Percentiles rank a stretch among this genome's conserved stretches.
phyloP scores from a whole-genome alignment of 768 basidiomycete species.

The Podaxis sp. region DNA sequence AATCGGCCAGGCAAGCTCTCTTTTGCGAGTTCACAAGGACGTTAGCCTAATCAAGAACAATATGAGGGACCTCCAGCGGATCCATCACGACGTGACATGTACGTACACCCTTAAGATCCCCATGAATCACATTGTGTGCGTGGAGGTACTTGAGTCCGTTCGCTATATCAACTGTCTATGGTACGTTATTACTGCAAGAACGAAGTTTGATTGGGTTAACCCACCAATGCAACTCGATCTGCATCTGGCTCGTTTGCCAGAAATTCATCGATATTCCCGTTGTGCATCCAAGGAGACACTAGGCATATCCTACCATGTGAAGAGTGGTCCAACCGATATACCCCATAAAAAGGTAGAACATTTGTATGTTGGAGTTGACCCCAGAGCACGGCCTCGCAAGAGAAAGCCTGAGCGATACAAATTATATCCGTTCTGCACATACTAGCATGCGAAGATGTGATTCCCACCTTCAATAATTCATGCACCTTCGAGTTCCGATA shows the following conservation, averaged over 20 bases:
- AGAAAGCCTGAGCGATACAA: slow-evolving; percentile 7
- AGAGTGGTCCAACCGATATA: slow-evolving; percentile 12
- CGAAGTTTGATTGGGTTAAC: background rate
- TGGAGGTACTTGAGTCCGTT: slow-evolving; percentile 22
- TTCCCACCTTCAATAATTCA: slow-evolving; percentile 17
- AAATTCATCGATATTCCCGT: slow-evolving; percentile 17
- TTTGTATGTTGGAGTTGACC: slow-evolving; percentile 17
- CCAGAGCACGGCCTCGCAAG: slow-evolving; percentile 19
- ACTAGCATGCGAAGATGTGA: background rate
- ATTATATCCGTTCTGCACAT: background rate
- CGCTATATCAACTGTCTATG: slow-evolving; percentile 16
- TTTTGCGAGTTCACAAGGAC: slow-evolving; percentile 21
- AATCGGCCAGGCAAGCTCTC: slow-evolving; percentile 24
- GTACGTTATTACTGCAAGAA: background rate
- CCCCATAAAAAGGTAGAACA: slow-evolving; percentile 20
- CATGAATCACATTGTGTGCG: slow-evolving; percentile 18
- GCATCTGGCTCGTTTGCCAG: slow-evolving; percentile 7
- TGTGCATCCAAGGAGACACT: slow-evolving; percentile 20
- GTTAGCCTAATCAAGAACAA: slow-evolving; percentile 16
- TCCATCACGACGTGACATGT: background rate
- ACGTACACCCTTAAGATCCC: slow-evolving; percentile 25
- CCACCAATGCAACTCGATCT: slow-evolving; percentile 12
- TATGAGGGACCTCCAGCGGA: background rate
- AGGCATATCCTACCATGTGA: slow-evolving; percentile 13
- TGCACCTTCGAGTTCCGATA: slow-evolving; percentile 13